Percentiles rank a stretch among this genome's conserved stretches.
Conservation (phyloP, 2,329 filamentous ascomycete genomes). For the Neonectria hederae region DNA sequence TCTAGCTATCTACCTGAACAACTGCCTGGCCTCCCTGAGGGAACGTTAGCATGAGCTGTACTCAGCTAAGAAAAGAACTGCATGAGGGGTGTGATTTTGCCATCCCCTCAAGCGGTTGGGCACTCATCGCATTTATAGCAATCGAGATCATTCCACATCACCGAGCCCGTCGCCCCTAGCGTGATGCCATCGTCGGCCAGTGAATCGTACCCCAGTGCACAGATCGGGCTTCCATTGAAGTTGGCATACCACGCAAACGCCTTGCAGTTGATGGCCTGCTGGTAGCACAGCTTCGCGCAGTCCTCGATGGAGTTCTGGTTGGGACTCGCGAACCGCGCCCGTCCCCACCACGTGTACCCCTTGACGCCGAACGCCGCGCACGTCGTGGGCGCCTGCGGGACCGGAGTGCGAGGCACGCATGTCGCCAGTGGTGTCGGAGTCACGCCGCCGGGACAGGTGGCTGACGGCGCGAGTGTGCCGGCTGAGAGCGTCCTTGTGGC, state of each 20-base stretch:
- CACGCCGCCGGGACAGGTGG: slow-evolving; percentile 9
- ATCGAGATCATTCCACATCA: slow-evolving; percentile 10
- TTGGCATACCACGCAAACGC: slow-evolving; percentile 8
- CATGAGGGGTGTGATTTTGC: too few relatives aligned
- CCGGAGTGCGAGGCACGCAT: slow-evolving; percentile 2
- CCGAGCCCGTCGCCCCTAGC: neutral
- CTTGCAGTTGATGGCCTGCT: slow-evolving; percentile 16
- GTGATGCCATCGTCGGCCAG: slow-evolving; percentile 8
- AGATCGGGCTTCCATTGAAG: neutral
- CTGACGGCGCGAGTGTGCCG: neutral
- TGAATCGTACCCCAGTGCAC: slow-evolving; percentile 11
- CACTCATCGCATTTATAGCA: slow-evolving; percentile 12
- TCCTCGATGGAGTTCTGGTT: slow-evolving; percentile 7
- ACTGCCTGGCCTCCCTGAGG: too few relatives aligned
- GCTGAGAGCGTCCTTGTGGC: neutral
- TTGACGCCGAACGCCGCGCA: slow-evolving; percentile 8
- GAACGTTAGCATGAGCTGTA: neutral
- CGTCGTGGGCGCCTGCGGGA: neutral
- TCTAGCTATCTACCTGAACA: neutral
- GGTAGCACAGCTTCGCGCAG: slow-evolving; percentile 12
- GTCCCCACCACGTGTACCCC: slow-evolving; percentile 11
- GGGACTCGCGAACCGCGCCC: slow-evolving; percentile 7
- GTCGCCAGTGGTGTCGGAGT: slow-evolving; percentile 9
- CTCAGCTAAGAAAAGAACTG: too few relatives aligned
- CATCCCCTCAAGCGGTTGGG: neutral